Conservation (phyloP, 139 green algal species). For the Astrephomene gubernaculifera region DNA sequence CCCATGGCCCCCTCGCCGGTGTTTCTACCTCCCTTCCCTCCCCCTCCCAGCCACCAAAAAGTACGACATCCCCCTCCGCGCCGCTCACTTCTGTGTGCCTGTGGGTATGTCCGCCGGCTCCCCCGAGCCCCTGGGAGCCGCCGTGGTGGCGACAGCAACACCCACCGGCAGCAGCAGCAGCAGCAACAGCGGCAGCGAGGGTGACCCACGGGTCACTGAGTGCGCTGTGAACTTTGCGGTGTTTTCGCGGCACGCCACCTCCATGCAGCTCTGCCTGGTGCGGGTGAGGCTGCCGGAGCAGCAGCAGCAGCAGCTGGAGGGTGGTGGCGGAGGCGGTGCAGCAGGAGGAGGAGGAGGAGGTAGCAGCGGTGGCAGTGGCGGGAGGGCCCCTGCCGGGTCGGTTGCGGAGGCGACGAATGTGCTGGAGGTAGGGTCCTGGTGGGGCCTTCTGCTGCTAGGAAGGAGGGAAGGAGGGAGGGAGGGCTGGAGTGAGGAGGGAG, state of each 20-base stretch:
- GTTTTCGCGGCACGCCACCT: constrained; percentile 63
- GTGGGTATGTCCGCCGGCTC: constrained; percentile 54
- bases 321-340: background rate
- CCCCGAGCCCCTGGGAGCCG: constrained; percentile 45
- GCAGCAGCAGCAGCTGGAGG: constrained; percentile 3
- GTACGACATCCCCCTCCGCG: constrained; percentile 39
- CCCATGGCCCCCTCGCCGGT: no score
- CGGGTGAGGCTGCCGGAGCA: constrained; percentile 15
- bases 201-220: constrained; percentile 4
- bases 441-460: no score
- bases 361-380: background rate
- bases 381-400: background rate
- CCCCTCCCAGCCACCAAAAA: background rate
- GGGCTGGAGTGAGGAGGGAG: background rate
- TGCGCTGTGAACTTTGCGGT: constrained; percentile 77
- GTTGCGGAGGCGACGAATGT: constrained; percentile 18
- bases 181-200: no score
- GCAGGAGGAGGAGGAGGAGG: background rate
- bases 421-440: constrained; percentile 19
- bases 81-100: constrained; percentile 52
- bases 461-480: background rate
- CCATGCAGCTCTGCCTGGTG: constrained; percentile 70
- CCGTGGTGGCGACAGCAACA: constrained; percentile 27
- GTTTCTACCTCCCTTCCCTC: no score
- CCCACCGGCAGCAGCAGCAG: no score